Evolutionary conservation across 2,329 filamentous ascomycete species (phyloP).

Genomic region (Didymella lethalis): DNA sequence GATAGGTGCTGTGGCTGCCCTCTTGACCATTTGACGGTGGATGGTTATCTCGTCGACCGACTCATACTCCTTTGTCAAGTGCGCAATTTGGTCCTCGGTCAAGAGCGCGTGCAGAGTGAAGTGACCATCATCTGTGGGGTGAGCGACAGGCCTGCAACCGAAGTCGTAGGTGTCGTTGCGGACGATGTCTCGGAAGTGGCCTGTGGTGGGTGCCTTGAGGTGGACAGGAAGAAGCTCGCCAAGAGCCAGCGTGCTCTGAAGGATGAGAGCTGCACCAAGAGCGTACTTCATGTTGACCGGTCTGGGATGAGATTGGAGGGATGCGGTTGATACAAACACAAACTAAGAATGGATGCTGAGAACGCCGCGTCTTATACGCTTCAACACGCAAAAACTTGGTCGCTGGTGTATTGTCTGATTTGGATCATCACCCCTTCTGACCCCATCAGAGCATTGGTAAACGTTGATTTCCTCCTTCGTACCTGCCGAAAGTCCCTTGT

Average conservation of each 20-base stretch:
- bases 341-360: constrained; percentile 1
- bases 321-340: constrained; percentile 2
- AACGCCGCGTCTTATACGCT: constrained; percentile 5
- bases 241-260: constrained; percentile 41
- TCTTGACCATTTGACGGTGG: constrained; percentile 37
- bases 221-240: constrained; percentile 42
- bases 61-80: constrained; percentile 41
- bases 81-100: constrained; percentile 44
- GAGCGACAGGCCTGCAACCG: constrained; percentile 45
- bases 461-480: constrained; percentile 16
- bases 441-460: constrained; percentile 11
- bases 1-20: constrained; percentile 44
- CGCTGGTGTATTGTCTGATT: constrained; percentile 5
- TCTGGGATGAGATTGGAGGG: not conserved
- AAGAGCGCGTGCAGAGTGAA: constrained; percentile 46
- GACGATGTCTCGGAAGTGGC: constrained; percentile 45
- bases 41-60: constrained; percentile 33
- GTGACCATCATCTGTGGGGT: constrained; percentile 40
- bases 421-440: constrained; percentile 10
- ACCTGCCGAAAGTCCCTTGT: constrained; percentile 23
- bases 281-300: constrained; percentile 42
- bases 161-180: constrained; percentile 48
- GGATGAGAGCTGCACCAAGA: constrained; percentile 38
- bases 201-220: constrained; percentile 41
- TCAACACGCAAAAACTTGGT: not conserved